Evolutionary conservation across 2,329 filamentous ascomycete genomes (phyloP).

Genomic region (Sporothrix dimorphospora): DNA sequence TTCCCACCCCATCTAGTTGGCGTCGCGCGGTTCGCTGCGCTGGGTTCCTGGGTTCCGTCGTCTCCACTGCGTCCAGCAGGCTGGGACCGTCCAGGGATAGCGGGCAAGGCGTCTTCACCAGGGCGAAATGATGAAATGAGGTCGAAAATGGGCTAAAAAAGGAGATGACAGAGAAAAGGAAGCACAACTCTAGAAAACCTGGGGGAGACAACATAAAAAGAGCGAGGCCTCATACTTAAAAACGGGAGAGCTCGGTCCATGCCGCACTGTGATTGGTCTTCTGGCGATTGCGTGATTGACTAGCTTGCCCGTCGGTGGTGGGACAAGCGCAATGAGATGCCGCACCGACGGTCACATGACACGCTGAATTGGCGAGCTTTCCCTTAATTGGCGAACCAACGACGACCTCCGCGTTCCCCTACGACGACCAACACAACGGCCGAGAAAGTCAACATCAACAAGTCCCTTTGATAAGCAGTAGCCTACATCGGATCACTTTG

Average conservation of each 20-base stretch:
- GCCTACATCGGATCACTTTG: too few species aligned
- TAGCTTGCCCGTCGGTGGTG: conserved; percentile 24
- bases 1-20: background rate
- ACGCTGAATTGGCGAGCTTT: too few species aligned
- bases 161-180: conserved; percentile 4
- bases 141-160: conserved; percentile 19
- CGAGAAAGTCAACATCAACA: too few species aligned
- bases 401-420: too few species aligned
- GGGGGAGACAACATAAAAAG: background rate
- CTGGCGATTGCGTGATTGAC: conserved; percentile 32
- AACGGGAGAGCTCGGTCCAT: conserved; percentile 2
- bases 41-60: background rate
- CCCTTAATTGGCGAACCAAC: too few species aligned
- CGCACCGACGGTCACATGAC: conserved; percentile 27
- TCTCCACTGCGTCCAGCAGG: background rate
- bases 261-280: conserved; percentile 30
- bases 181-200: background rate
- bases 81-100: background rate
- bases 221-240: conserved; percentile 13
- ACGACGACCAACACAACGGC: too few species aligned
- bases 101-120: background rate
- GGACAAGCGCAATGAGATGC: conserved; percentile 3
- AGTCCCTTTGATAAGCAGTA: too few species aligned
- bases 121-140: conserved; percentile 29
- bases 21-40: background rate